Conservation (phyloP, 2,329 filamentous ascomycete genomes). For the Ceratocystis cacaofunesta region DNA sequence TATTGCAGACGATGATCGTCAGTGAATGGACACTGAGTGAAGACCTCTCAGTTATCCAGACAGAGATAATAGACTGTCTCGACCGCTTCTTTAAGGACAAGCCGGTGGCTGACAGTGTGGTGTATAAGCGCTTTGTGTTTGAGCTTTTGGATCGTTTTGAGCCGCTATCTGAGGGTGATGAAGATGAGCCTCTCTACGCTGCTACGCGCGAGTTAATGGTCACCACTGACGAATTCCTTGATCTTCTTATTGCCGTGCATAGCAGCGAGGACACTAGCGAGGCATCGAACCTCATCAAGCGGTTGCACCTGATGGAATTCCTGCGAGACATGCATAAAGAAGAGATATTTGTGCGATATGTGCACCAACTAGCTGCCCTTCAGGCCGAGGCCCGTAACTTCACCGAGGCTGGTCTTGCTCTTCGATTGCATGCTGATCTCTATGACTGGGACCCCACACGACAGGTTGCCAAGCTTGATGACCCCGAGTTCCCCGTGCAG, state of each 20-base stretch:
- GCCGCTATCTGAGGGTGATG: slow-evolving; percentile 46
- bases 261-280: slow-evolving; percentile 59
- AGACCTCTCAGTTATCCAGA: slow-evolving; percentile 79
- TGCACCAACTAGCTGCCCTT: slow-evolving; percentile 72
- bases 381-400: slow-evolving; percentile 64
- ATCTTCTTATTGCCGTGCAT: slow-evolving; percentile 80
- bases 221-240: slow-evolving; percentile 79
- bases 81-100: slow-evolving; percentile 84
- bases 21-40: slow-evolving; percentile 96
- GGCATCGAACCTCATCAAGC: slow-evolving; percentile 72
- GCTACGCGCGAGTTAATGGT: slow-evolving; percentile 66
- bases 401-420: slow-evolving; percentile 75
- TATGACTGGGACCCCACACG: slow-evolving; percentile 77
- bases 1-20: slow-evolving; percentile 94
- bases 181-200: slow-evolving; percentile 51
- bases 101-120: slow-evolving; percentile 69
- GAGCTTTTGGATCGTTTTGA: slow-evolving; percentile 75
- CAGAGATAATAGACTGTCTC: slow-evolving; percentile 89
- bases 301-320: slow-evolving; percentile 86
- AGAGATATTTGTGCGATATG: slow-evolving; percentile 90
- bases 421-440: slow-evolving; percentile 80
- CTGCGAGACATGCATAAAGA: slow-evolving; percentile 93
- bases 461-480: slow-evolving; percentile 48
- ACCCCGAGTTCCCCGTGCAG: slow-evolving; percentile 69
- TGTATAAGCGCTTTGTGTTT: slow-evolving; percentile 82